Conservation (phyloP, 768 basidiomycete genomes). For the Auriculariales sp. region DNA sequence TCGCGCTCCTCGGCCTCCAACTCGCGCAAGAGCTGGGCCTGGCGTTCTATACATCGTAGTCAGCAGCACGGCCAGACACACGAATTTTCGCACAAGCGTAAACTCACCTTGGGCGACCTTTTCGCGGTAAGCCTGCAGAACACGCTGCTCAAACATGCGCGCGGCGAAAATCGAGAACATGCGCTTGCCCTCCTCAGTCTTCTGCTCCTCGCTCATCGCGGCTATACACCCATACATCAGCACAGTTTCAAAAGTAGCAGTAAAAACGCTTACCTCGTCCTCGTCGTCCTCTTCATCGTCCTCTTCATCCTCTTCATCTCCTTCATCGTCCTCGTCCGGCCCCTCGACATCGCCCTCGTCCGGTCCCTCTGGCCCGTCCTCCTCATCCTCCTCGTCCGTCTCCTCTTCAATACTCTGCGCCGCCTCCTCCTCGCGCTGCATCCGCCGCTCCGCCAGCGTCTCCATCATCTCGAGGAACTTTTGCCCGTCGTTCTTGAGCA, state of each 20-base stretch:
- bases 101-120: constrained; percentile 91
- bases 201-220: constrained; percentile 91
- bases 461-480: constrained; percentile 99
- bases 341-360: constrained; percentile 54
- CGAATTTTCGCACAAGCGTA: too few species aligned
- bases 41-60: too few species aligned
- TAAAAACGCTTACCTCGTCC: constrained; percentile 21
- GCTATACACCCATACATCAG: constrained; percentile 7
- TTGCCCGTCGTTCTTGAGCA: constrained; percentile 95
- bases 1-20: constrained; percentile 90
- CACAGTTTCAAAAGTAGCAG: neutral
- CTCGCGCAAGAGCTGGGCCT: constrained; percentile 83
- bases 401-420: constrained; percentile 42
- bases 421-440: constrained; percentile 73
- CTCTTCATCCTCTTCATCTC: constrained; percentile 23
- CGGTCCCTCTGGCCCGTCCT: constrained; percentile 42
- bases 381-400: constrained; percentile 42
- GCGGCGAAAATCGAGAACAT: constrained; percentile 99
- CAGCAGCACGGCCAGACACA: too few species aligned
- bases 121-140: constrained; percentile 91
- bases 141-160: constrained; percentile 98
- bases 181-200: constrained; percentile 97
- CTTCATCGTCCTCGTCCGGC: constrained; percentile 42
- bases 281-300: constrained; percentile 36
- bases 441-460: constrained; percentile 85